phyloP scores from a whole-genome alignment of 805 yeast species.

The Wickerhamomyces ciferrii region DNA sequence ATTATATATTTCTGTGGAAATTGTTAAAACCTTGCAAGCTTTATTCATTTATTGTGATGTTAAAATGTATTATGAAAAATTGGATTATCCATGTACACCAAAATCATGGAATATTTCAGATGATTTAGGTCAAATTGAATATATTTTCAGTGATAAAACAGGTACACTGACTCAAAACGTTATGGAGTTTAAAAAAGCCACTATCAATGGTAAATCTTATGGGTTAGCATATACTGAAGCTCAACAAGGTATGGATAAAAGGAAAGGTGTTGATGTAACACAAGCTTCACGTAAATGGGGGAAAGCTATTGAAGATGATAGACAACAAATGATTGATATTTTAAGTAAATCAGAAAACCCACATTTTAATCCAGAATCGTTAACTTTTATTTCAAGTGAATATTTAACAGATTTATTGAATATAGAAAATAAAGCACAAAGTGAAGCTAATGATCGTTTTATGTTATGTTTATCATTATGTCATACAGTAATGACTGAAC shows the following conservation, averaged over 20 bases:
- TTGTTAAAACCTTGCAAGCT: conserved; percentile 78
- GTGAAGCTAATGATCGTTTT: conserved; percentile 57
- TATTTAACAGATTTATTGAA: conserved; percentile 50
- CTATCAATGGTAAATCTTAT: conserved; percentile 66
- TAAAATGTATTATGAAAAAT: conserved; percentile 57
- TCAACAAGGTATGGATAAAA: conserved; percentile 67
- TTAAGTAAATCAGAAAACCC: conserved; percentile 30
- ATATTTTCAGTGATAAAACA: conserved; percentile 79
- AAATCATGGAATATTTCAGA: conserved; percentile 84
- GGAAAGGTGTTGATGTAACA: conserved; percentile 74
- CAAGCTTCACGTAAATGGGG: conserved; percentile 49
- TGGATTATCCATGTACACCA: conserved; percentile 81
- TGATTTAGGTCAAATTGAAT: conserved; percentile 83
- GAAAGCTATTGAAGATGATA: conserved; percentile 49
- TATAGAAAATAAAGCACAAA: conserved; percentile 44
- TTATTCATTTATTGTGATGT: conserved; percentile 75
- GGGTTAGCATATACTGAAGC: conserved; percentile 86
- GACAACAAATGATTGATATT: conserved; percentile 40
- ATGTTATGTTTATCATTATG: conserved; percentile 73
- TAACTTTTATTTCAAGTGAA: conserved; percentile 64
- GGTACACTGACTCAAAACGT: conserved; percentile 82
- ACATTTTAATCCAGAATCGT: conserved; percentile 45
- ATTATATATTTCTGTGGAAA: conserved; percentile 74
- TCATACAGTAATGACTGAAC: conserved; percentile 74
- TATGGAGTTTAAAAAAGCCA: conserved; percentile 81